Percentiles rank a stretch among this genome's conserved stretches.
phyloP scores from a whole-genome alignment of 495 filamentous ascomycete species.

The Lasiosphaeris hirsuta region DNA sequence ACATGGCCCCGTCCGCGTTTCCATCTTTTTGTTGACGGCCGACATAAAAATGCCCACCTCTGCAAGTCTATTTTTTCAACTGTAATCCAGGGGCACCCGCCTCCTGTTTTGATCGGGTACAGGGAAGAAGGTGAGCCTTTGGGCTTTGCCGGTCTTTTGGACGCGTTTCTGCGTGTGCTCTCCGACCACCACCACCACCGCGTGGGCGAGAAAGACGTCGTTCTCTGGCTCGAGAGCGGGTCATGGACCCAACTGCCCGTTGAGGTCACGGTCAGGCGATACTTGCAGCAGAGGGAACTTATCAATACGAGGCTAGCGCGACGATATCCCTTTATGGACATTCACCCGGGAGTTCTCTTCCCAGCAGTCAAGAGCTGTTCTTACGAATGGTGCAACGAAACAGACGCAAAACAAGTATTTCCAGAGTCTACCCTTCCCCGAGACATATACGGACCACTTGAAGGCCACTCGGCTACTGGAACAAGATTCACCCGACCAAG shows the following conservation, averaged over 20 bases:
- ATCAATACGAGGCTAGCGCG: background rate
- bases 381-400: background rate
- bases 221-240: constrained; percentile 9
- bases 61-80: constrained; percentile 12
- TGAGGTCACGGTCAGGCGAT: constrained; percentile 12
- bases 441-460: constrained; percentile 2
- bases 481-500: constrained; percentile 1
- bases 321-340: background rate
- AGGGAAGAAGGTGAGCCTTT: background rate
- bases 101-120: constrained; percentile 11
- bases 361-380: background rate
- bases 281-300: constrained; percentile 11
- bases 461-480: background rate
- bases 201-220: background rate
- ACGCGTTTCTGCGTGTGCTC: background rate
- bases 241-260: constrained; percentile 9
- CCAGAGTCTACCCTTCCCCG: constrained; percentile 9
- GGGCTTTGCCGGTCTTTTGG: background rate
- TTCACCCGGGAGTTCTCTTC: constrained; percentile 3
- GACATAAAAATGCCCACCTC: background rate
- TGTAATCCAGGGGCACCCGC: constrained; percentile 13
- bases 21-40: constrained; percentile 13
- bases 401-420: background rate
- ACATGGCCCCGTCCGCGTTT: constrained; percentile 12
- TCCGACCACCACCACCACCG: background rate